Evolutionary conservation across 192 early-diverging fungal species (phyloP).

Genomic region (Backusella morwellensis): DNA sequence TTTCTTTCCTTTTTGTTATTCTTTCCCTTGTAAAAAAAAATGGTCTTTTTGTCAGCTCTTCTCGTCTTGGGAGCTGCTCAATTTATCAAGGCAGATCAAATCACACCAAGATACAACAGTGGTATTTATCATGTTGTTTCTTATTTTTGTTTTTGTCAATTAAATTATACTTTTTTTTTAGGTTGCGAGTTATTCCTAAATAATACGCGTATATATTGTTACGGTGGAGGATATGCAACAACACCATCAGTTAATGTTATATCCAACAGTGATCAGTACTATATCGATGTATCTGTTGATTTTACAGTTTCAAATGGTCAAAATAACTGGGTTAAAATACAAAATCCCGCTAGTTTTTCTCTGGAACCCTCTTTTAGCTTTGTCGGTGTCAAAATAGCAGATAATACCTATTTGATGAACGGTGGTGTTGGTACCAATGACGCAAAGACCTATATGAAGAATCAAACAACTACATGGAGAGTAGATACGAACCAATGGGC

Average conservation of each 20-base stretch:
- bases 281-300: not conserved
- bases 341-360: not conserved
- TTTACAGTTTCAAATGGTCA: not conserved
- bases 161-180: not conserved
- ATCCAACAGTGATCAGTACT: not conserved
- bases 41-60: not conserved
- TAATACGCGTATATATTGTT: constrained; percentile 1
- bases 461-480: not conserved
- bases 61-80: not conserved
- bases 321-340: not conserved
- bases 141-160: not conserved
- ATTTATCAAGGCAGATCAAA: not conserved
- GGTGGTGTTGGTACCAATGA: constrained; percentile 2
- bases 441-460: not conserved
- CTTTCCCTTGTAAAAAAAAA: not conserved
- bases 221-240: not conserved
- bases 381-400: not conserved
- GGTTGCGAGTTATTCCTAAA: not conserved
- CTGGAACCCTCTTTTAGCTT: not conserved
- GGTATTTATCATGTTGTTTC: not conserved
- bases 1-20: not conserved
- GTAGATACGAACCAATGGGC: not conserved
- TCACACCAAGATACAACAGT: not conserved
- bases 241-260: not conserved
- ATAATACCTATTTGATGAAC: not conserved